Base-by-base conservation (phyloP, 2,329 filamentous ascomycete genomes). In the Epichloe amarillans region DNA sequence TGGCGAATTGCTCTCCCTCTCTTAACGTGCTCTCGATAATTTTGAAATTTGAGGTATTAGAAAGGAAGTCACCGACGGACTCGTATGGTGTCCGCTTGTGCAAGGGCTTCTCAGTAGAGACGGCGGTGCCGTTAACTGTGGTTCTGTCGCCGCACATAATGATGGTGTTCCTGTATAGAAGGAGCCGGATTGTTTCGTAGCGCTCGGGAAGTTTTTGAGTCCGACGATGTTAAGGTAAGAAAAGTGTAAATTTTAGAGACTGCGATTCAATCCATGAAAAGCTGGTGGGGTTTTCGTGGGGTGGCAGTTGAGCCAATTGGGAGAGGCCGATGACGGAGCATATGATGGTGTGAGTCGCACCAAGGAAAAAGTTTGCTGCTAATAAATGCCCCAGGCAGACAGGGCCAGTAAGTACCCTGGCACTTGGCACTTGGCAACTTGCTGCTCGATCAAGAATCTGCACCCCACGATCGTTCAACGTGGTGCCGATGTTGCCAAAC, bases 1-100 rank as follows among this genome's bases (percentile, higher is more conserved):
- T 87, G 69, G 84, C 83, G 60, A 82, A 82, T 60, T 95, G 88
- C 71, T 95, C 89, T 65, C 89, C 86, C 71, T 91, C 87, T 54
- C 45, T 43, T 15, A 50, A 23, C 2, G 54, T 50, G 46, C 46
- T 48, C 30, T 50, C 39, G 47, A 47, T 50, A 35, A 58, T 58
- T 39, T 57, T 49, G 37, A 57, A 58, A 2, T 50, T 53, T 49
- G 36, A 23, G 39, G 52, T 51, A 33, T 58, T 58, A 15, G 54
- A 55, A 10, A 54, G 46, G 39, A 53, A 49, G 48, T 55, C 55
- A 37, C 49, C 50, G n/a, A 55, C 53, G 19, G 53, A 50, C 45
- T 55, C 50, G 30, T 55, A 48, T 21, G 38, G 38, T n/a, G 46
- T 48, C 6, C 46, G 46, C 46, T 48, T 48, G 46, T 48, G 46